Conservation (phyloP, 768 basidiomycete species). For the Jaapia argillacea region DNA sequence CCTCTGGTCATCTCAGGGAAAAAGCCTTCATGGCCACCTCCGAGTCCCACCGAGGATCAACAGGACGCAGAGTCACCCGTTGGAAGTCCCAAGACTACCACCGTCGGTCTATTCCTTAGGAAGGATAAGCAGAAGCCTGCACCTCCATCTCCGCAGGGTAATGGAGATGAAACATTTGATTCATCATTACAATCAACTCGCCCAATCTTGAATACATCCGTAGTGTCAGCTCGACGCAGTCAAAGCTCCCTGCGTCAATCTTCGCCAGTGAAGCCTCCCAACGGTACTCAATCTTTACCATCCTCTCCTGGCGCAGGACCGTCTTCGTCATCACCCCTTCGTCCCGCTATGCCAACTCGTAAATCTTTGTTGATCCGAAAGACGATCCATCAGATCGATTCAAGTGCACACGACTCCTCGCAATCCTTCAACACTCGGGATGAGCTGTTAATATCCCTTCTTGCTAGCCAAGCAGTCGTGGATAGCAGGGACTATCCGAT, state of each 20-base stretch:
- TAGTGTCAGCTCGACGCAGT: conserved; percentile 16
- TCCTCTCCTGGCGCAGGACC: conserved; percentile 28
- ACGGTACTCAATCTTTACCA: conserved; percentile 7
- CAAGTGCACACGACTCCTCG: conserved; percentile 29
- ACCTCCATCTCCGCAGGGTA: conserved; percentile 14
- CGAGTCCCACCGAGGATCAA: conserved; percentile 15
- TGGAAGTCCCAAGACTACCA: conserved; percentile 26
- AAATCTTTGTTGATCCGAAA: conserved; percentile 23
- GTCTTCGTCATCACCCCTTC: conserved; percentile 26
- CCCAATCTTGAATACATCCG: conserved; percentile 13
- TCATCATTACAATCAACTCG: conserved; percentile 16
- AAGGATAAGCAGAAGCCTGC: conserved; percentile 35
- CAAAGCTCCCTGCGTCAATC: conserved; percentile 13
- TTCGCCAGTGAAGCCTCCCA: conserved; percentile 11
- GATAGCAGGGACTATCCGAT: conserved; percentile 80
- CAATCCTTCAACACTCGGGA: conserved; percentile 53
- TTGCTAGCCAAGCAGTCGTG: conserved; percentile 92
- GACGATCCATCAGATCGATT: conserved; percentile 23
- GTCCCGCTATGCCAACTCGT: conserved; percentile 17
- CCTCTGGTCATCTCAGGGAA: conserved; percentile 15
- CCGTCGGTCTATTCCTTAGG: conserved; percentile 38
- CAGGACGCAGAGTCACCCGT: conserved; percentile 13
- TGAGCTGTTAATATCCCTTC: conserved; percentile 78
- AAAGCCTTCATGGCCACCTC: conserved; percentile 39
- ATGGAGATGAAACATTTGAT: conserved; percentile 16